phyloP scores from a whole-genome alignment of 768 basidiomycete genomes.

The Suillus americanus region DNA sequence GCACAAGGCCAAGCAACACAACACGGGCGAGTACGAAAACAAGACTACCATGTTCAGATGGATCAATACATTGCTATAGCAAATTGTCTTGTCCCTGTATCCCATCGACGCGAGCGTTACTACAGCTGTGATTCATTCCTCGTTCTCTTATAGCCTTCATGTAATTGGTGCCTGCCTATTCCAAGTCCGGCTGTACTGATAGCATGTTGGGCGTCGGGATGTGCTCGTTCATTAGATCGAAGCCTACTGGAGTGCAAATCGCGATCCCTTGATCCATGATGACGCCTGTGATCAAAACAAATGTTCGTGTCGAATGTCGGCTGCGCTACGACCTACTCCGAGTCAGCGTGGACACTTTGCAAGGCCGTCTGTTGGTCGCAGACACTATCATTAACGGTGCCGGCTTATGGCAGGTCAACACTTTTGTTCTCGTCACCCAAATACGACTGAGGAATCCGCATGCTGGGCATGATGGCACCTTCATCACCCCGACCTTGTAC shows the following conservation, averaged over 20 bases:
- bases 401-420: slow-evolving; percentile 43
- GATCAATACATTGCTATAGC: neutral
- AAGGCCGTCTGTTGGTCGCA: slow-evolving; percentile 29
- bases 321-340: slow-evolving; percentile 45
- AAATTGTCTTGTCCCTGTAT: neutral
- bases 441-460: slow-evolving; percentile 27
- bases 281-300: neutral
- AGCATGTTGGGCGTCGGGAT: neutral
- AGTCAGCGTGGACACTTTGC: slow-evolving; percentile 44
- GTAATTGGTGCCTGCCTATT: neutral
- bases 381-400: slow-evolving; percentile 48
- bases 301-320: slow-evolving; percentile 45
- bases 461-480: slow-evolving; percentile 61
- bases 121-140: neutral
- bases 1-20: neutral
- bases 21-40: neutral
- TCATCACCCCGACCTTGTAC: slow-evolving; percentile 67
- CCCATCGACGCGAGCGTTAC: neutral
- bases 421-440: slow-evolving; percentile 7
- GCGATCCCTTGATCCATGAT: neutral
- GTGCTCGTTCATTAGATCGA: neutral
- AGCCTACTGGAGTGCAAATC: neutral
- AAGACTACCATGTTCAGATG: neutral
- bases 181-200: neutral
- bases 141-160: neutral